Evolutionary conservation across 1,139 yeast species (phyloP), one percentile per base, ranked within the genome.

Genomic region (Suhomyces bolitotheri): DNA sequence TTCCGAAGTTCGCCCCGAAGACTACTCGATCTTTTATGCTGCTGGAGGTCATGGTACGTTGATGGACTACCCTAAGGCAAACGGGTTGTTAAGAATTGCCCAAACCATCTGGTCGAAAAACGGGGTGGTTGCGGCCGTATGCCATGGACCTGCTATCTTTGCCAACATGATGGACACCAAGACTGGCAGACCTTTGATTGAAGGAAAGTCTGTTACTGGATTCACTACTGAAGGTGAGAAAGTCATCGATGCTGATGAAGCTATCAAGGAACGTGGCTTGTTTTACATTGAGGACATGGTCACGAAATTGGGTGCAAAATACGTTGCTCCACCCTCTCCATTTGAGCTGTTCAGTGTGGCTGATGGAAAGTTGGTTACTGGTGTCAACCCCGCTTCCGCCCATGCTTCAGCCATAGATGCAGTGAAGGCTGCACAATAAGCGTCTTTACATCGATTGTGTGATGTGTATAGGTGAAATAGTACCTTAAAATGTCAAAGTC

Each of bases 321-420:
- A 42, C 38, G 40, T 44, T 9, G 33, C 43, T 2, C 57, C 58
- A 7, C 30, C 41, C 2, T 46, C 45, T 9, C 50, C 54, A 7
- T 52, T 51, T 44, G 55, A 31, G 10, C 49, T 47, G 22, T 53
- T 47, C 29, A 22, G 46, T 5, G 44, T 51, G 10, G 38, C 37
- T 7, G 57, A 53, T 29, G 56, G 54, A 4, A 43, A 46, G 25
- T 29, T 53, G 27, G 53, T 53, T 12, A 53, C 58, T 7, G 58
- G 58, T 8, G 51, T 43, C 9, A 54, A 53, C 44, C 53, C 54
- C 7, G 78, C 76, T 28, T 71, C 80, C 29, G 84, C 84, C 12
- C 41, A 54, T 6, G 60, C 68, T n/a, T 67, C 78, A 34, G 82
- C 82, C 30, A 54, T 30, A 22, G 53, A 51, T 31, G 54, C 58